phyloP scores from a whole-genome alignment of 73 alveolate species.

The Uronychia binucleata region DNA sequence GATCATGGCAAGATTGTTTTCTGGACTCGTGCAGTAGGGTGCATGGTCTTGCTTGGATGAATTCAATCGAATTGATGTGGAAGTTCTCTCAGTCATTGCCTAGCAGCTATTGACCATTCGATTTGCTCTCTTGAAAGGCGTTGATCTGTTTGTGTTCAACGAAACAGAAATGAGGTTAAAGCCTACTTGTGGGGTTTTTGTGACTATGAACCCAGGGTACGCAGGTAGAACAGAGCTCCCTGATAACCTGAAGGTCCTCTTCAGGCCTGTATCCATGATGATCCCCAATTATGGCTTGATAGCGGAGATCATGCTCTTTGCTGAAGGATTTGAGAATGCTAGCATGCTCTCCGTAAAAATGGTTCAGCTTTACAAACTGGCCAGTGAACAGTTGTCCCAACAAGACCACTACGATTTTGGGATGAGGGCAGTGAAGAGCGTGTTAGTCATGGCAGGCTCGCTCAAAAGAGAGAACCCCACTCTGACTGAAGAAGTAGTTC shows the following conservation, averaged over 20 bases:
- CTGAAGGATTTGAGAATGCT: conserved; percentile 94
- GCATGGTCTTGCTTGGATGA: conserved; percentile 98
- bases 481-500: conserved; percentile 95
- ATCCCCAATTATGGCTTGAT: conserved; percentile 93
- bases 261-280: conserved; percentile 97
- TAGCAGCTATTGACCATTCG: conserved; percentile 84
- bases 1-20: conserved; percentile 93
- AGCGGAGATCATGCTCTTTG: conserved; percentile 93
- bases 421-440: conserved; percentile 99
- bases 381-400: conserved; percentile 95
- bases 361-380: conserved; percentile 90
- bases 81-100: conserved; percentile 87
- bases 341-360: conserved; percentile 91
- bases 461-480: conserved; percentile 96
- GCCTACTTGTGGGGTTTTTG: conserved; percentile 91
- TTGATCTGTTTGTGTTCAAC: conserved; percentile 71
- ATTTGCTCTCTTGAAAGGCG: conserved; percentile 89
- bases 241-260: conserved; percentile 88
- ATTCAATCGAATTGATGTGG: conserved; percentile 96
- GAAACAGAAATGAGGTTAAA: conserved; percentile 83
- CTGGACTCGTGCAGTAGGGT: conserved; percentile 96
- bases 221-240: conserved; percentile 98
- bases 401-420: conserved; percentile 99
- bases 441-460: conserved; percentile 99
- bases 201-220: conserved; percentile 98